Evolutionary conservation across 257 asterid species (phyloP), one percentile per base, ranked within the genome.

Genomic region (Penstemon barbatus): DNA sequence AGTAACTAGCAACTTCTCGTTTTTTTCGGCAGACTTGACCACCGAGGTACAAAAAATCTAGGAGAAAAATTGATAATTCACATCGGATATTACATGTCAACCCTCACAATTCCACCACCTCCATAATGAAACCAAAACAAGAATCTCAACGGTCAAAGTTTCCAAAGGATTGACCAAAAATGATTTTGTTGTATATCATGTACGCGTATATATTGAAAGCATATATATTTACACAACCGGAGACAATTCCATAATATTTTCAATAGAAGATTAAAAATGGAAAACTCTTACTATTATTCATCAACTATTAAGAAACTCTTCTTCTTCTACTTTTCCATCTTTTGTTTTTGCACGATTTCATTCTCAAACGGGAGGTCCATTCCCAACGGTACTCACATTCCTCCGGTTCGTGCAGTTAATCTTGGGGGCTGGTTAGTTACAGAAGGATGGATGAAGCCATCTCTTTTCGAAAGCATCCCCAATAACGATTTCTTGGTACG

Each of bases 391-490:
- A 8, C 33, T 25, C 3, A 3, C 51, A 13, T 41, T 50, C 79
- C 74, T 63, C 83, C 72, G 3, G 77, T 85, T 66, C 80, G 86
- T 40, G 95, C 89, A 13, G 91, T 87, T 71, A 87, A 79, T 61
- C 89, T 87, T 10, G 95, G 95, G 8, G 91, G 95, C 7, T 87
- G 95, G 91, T 85, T 85, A 41, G 77, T 87, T 5, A 78, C 86
- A 0, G 91, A 85, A 80, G 89, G 89, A 33, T 85, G 95, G 88
- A 87, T 83, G 37, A 83, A 83, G 58, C 95, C 91, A 5, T 83
- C 95, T 9, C 85, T 87, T 49, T 87, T 87, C 61, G 83, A 83
- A 15, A 79, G 36, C 70, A 87, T 87, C 51, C 79, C 85, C 4
- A 87, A 87, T 75, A 83, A 62, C 13, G 91, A 87, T 45, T 74